Percentiles rank a stretch among this genome's conserved stretches.
These are phyloP conservation scores for Coemansia sp. DNA, from an alignment of 192 early-diverging fungal species.

Conservation along the genomic window DNA sequence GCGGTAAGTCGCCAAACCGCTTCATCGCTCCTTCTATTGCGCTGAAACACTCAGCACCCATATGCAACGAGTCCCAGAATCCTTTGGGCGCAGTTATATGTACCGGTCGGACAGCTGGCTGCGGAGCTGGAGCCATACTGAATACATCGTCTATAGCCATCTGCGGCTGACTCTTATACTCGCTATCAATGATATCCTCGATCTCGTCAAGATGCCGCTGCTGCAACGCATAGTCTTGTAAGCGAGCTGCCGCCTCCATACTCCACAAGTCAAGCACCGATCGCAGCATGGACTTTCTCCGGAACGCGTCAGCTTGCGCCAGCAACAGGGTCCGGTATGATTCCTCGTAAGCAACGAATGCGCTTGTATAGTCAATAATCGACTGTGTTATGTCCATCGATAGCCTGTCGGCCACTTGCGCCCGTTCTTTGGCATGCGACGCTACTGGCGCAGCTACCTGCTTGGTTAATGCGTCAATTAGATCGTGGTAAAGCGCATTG, in stretches of 20 bases:
- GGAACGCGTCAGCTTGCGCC: slow-evolving; percentile 41
- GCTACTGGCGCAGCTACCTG: slow-evolving; percentile 14
- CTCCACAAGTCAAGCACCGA: slow-evolving; percentile 25
- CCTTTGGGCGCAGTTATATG: slow-evolving; percentile 6
- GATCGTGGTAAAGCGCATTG: slow-evolving; percentile 32
- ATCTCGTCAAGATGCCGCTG: slow-evolving; percentile 40
- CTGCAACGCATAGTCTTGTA: slow-evolving; percentile 33
- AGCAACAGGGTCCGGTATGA: slow-evolving; percentile 26
- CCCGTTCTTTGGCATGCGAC: slow-evolving; percentile 1
- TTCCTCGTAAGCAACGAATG: slow-evolving; percentile 43
- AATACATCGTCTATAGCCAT: background rate
- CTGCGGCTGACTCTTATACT: slow-evolving; percentile 16
- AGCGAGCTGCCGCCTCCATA: slow-evolving; percentile 29
- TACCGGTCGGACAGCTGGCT: background rate
- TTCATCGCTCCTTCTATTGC: slow-evolving; percentile 13
- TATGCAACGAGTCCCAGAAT: slow-evolving; percentile 48
- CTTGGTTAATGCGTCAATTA: slow-evolving; percentile 24
- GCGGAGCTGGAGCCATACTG: background rate
- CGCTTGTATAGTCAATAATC: slow-evolving; percentile 37
- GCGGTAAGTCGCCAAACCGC: slow-evolving; percentile 18
- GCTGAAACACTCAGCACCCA: slow-evolving; percentile 37
- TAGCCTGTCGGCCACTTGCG: slow-evolving; percentile 15
- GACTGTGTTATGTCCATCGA: slow-evolving; percentile 29
- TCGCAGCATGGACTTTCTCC: slow-evolving; percentile 15
- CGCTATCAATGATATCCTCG: slow-evolving; percentile 29